phyloP scores from a whole-genome alignment of 176 grass and related monocot genomes.

The Lolium multiflorum region DNA sequence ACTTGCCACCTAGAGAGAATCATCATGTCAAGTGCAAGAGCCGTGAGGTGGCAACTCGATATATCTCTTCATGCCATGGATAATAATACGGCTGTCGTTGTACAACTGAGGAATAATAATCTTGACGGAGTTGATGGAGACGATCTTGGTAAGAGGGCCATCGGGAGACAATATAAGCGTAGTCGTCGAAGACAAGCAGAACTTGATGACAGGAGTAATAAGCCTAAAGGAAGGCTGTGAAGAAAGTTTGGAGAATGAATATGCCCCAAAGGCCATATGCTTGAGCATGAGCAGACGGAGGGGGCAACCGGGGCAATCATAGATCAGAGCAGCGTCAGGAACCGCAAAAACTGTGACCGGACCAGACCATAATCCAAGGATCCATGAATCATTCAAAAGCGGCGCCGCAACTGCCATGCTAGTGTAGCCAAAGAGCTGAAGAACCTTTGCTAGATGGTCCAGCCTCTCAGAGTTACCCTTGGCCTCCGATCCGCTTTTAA shows the following conservation, averaged over 20 bases:
- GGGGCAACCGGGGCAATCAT: neutral
- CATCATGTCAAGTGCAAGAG: too few species aligned
- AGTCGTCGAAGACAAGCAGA: neutral
- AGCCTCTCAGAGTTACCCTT: too few species aligned
- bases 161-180: neutral
- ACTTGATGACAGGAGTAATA: too few species aligned
- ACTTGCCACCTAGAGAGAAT: too few species aligned
- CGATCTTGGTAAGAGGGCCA: neutral
- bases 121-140: neutral
- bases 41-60: neutral
- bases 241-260: neutral
- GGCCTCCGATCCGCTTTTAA: too few species aligned
- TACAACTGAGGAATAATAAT: neutral
- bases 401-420: too few species aligned
- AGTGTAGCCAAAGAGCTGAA: too few species aligned
- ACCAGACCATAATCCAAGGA: too few species aligned
- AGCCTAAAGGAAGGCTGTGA: neutral
- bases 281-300: neutral
- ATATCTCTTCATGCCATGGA: neutral
- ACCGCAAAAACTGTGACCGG: too few species aligned
- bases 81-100: neutral
- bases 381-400: too few species aligned
- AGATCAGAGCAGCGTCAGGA: too few species aligned
- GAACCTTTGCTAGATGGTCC: too few species aligned
- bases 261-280: neutral